phyloP scores from a whole-genome alignment of 2,329 filamentous ascomycete genomes.

The Alternaria consortialis region DNA sequence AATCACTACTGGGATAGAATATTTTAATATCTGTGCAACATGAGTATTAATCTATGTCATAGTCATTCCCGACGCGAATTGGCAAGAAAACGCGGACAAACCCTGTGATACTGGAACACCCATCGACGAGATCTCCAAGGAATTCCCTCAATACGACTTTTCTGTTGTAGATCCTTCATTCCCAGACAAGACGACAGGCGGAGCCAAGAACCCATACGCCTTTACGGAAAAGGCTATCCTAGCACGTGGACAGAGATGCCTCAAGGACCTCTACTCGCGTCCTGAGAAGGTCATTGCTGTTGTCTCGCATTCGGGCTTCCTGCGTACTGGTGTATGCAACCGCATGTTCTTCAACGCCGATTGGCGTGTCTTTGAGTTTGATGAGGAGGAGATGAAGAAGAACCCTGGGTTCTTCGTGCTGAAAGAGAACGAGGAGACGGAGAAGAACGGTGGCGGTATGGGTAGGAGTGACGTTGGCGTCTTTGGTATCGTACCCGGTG shows the following conservation, averaged over 20 bases:
- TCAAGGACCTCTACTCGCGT: conserved; percentile 61
- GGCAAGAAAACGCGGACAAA: conserved; percentile 65
- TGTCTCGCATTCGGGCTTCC: conserved; percentile 71
- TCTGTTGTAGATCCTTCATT: conserved; percentile 65
- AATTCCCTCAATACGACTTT: conserved; percentile 68
- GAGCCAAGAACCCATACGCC: conserved; percentile 57
- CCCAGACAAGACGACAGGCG: conserved; percentile 67
- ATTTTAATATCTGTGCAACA: background rate
- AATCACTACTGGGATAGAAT: background rate
- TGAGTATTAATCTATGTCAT: background rate
- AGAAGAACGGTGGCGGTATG: conserved; percentile 59
- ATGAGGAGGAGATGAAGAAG: conserved; percentile 56
- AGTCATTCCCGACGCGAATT: conserved; percentile 67
- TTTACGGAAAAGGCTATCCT: conserved; percentile 64
- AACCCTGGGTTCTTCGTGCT: conserved; percentile 48
- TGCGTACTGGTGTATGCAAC: conserved; percentile 66
- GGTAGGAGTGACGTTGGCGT: conserved; percentile 58
- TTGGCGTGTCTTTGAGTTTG: conserved; percentile 70
- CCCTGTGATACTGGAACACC: conserved; percentile 70
- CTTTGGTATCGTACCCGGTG: conserved; percentile 32
- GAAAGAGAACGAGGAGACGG: conserved; percentile 62
- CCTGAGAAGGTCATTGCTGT: conserved; percentile 71
- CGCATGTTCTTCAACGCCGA: conserved; percentile 66
- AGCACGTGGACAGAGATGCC: conserved; percentile 61
- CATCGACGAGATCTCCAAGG: conserved; percentile 53